Conservation (phyloP, 2,329 filamentous ascomycete genomes). For the Diaporthe eres region DNA sequence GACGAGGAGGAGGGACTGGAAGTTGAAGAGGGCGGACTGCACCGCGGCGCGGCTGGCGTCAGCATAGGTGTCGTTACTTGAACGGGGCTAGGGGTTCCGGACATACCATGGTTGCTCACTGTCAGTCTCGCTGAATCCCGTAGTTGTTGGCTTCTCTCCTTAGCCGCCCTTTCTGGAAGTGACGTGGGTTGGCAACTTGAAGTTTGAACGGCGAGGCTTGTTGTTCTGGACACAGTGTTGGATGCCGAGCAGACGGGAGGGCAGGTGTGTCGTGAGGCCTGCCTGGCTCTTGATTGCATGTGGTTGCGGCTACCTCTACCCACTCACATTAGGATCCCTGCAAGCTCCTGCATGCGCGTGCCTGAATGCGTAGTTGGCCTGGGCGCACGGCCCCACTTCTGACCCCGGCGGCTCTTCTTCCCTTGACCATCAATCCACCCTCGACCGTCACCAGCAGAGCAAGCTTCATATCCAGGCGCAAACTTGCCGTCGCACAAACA, state of each 20-base stretch:
- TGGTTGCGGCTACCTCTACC: slow-evolving; percentile 28
- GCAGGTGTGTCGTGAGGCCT: slow-evolving; percentile 11
- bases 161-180: background rate
- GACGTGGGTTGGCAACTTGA: background rate
- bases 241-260: slow-evolving; percentile 3
- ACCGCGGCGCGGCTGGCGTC: slow-evolving; percentile 59
- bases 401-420: slow-evolving; percentile 8
- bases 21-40: slow-evolving; percentile 98
- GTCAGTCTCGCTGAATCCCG: background rate
- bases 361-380: background rate
- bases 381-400: slow-evolving; percentile 21
- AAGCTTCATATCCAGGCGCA: background rate
- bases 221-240: slow-evolving; percentile 41
- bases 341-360: slow-evolving; percentile 17
- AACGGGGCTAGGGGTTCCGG: background rate
- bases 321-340: slow-evolving; percentile 28
- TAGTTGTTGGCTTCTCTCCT: no score
- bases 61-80: background rate
- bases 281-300: slow-evolving; percentile 19
- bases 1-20: slow-evolving; percentile 95
- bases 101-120: slow-evolving; percentile 47
- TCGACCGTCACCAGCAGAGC: background rate
- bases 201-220: slow-evolving; percentile 2
- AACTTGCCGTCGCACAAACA: background rate
- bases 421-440: slow-evolving; percentile 16